phyloP scores from a whole-genome alignment of 805 yeast genomes.

The Starmerella apicola region DNA sequence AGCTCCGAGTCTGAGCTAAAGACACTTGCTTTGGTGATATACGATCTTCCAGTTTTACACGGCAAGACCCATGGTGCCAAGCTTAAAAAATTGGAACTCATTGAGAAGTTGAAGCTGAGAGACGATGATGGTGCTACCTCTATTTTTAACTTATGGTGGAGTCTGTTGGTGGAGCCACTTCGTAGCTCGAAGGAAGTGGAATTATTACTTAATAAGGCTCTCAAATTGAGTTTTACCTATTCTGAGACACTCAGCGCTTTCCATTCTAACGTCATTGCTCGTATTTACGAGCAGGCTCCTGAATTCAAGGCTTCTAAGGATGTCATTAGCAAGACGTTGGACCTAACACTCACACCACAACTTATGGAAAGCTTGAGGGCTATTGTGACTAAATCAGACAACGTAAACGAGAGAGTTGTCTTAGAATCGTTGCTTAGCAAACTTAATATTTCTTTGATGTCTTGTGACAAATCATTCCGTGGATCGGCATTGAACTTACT shows the following conservation, averaged over 20 bases:
- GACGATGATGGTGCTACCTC: conserved; percentile 1
- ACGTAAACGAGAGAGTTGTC: neutral
- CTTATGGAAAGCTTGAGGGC: neutral
- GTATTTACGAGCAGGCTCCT: neutral
- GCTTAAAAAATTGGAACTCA: neutral
- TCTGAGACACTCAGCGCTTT: conserved; percentile 3
- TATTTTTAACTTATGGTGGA: neutral
- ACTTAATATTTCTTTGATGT: conserved; percentile 3
- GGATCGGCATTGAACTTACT: conserved; percentile 13
- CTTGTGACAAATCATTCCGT: conserved; percentile 16
- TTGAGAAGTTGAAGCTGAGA: neutral
- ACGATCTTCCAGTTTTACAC: neutral
- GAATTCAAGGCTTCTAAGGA: neutral
- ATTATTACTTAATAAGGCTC: neutral
- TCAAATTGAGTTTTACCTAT: neutral
- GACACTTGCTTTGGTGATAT: neutral
- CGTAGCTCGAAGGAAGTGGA: neutral
- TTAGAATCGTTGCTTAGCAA: neutral
- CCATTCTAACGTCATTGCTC: conserved; percentile 5
- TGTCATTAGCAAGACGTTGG: no score
- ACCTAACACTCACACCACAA: neutral
- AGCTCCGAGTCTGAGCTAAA: neutral
- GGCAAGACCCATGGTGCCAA: neutral
- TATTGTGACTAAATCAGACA: neutral
- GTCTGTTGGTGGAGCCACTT: neutral